Evolutionary conservation across 768 basidiomycete species (phyloP).

Genomic region (Leccinum truebloodii): DNA sequence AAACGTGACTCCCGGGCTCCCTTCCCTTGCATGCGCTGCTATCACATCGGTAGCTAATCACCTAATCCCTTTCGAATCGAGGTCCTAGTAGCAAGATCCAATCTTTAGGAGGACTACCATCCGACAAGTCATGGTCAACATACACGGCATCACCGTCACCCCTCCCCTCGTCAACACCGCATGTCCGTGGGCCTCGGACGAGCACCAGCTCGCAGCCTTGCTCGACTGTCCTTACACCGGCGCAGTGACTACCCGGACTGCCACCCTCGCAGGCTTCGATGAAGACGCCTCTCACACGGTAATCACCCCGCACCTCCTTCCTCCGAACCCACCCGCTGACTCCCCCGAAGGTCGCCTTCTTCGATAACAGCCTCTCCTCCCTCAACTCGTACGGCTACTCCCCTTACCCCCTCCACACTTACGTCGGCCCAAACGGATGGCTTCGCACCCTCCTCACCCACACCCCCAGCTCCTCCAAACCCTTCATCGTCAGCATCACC

Average conservation of each 20-base stretch:
- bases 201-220: slow-evolving; percentile 64
- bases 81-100: no score
- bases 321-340: slow-evolving; percentile 3
- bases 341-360: slow-evolving; percentile 60
- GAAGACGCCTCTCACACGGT: slow-evolving; percentile 68
- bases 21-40: no score
- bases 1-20: no score
- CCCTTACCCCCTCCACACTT: slow-evolving; percentile 61
- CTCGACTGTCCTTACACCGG: slow-evolving; percentile 70
- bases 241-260: slow-evolving; percentile 80
- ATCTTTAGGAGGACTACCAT: no score
- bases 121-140: slow-evolving; percentile 47
- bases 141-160: slow-evolving; percentile 55
- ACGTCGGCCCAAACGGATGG: slow-evolving; percentile 53
- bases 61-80: no score
- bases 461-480: slow-evolving; percentile 46
- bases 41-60: no score
- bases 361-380: slow-evolving; percentile 52
- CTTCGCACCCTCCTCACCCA: slow-evolving; percentile 45
- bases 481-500: slow-evolving; percentile 81
- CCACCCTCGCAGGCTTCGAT: slow-evolving; percentile 67
- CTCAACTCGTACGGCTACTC: slow-evolving; percentile 90
- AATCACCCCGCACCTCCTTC: neutral
- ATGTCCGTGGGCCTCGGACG: slow-evolving; percentile 79
- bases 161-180: slow-evolving; percentile 79